These are phyloP conservation scores for Penicillium oxalicum DNA, from an alignment of 2,329 filamentous ascomycete species.

Conservation along the genomic window DNA sequence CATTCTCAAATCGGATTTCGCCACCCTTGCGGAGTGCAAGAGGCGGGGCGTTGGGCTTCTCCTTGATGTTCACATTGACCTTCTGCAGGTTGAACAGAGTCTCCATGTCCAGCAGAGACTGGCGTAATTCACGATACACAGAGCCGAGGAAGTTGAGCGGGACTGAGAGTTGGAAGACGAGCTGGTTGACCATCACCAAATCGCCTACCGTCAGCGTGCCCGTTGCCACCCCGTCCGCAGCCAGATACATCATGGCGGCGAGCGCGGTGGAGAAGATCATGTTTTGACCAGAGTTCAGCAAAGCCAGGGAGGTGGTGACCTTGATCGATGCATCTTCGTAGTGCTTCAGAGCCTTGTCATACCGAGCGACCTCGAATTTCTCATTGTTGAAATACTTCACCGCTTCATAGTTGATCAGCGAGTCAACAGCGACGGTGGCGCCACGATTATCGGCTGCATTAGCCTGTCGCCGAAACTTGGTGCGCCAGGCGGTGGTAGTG, in stretches of 20 bases:
- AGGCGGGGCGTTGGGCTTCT: conserved; percentile 66
- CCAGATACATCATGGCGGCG: conserved; percentile 97
- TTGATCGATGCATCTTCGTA: conserved; percentile 97
- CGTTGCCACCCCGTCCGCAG: conserved; percentile 76
- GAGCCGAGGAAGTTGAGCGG: conserved; percentile 97
- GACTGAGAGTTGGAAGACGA: conserved; percentile 95
- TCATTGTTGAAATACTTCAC: conserved; percentile 99
- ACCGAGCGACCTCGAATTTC: conserved; percentile 83
- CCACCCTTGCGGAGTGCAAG: conserved; percentile 70
- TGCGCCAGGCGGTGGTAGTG: conserved; percentile 91
- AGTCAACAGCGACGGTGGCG: conserved; percentile 92
- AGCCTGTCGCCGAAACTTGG: conserved; percentile 88
- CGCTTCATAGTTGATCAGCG: conserved; percentile 96
- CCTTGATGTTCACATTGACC: conserved; percentile 81
- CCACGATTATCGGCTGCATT: conserved; percentile 95
- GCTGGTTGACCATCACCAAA: conserved; percentile 96
- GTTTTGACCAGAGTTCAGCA: conserved; percentile 92
- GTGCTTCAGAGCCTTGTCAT: conserved; percentile 75
- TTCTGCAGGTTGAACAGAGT: conserved; percentile 96
- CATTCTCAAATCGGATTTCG: conserved; percentile 90
- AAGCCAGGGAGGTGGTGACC: conserved; percentile 84
- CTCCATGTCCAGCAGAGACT: conserved; percentile 96
- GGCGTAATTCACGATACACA: conserved; percentile 89
- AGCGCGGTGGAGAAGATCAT: conserved; percentile 93
- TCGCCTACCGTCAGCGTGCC: conserved; percentile 86